Base-by-base conservation (phyloP, 2,329 filamentous ascomycete species). In the Amphichorda felina region DNA sequence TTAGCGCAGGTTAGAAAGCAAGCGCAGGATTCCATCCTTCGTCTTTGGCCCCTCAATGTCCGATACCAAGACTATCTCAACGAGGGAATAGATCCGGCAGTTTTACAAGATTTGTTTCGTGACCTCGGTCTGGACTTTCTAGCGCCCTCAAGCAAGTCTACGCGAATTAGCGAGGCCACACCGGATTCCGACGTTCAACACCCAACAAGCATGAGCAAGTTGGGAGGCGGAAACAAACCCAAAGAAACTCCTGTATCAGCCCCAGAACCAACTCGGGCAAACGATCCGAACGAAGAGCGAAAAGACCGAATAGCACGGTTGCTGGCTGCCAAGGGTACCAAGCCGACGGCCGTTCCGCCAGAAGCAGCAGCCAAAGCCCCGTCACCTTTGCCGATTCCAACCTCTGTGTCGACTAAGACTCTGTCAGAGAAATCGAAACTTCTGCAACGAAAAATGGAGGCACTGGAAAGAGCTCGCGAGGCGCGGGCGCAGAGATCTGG, bases 221-320 rank as follows among this genome's bases (percentile, higher is more conserved):
- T 24, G 8, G 5, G 6, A n/a, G 10, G 14, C 16, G 17, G 18
- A 6, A 24, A 16, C 18, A 19, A 10, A 6, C 10, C 34, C 3
- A 38, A 19, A 15, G 35, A 36, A 28, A 9, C 14, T 2, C 24
- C 33, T 3, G 18, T 32, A 15, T 27, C 35, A 4, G 4, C 15
- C 10, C 8, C 17, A 15, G 15, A 31, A 25, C 24, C 22, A 15
- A 13, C 8, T 13, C 25, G 10, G 30, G 29, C 26, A 24, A 37
- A 17, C 6, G 30, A 11, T 31, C 34, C 17, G n/a, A 30, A 70
- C 7, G 66, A 82, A 43, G 76, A 82, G 48, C 70, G 83, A 16
- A 84, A 83, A 45, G 82, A 86, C 43, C 75, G 83, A 29, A 84
- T 89, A 40, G 82, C 82, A 4, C 75, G 79, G 33, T 68, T 87